Evolutionary conservation across 2,329 filamentous ascomycete genomes (phyloP).

Genomic region (Mycogone perniciosa): DNA sequence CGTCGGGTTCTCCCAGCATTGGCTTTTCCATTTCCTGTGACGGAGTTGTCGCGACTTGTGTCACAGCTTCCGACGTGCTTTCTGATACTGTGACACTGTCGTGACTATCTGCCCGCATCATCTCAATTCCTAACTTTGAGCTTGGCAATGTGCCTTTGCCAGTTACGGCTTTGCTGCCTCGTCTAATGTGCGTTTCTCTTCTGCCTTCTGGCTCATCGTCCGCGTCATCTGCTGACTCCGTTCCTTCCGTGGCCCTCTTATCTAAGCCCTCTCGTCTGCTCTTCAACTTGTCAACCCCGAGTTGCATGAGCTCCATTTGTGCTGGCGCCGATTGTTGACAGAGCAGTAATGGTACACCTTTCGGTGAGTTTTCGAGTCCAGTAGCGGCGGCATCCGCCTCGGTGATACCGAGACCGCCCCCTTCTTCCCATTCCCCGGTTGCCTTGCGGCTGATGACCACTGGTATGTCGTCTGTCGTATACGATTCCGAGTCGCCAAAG

Average conservation of each 20-base stretch:
- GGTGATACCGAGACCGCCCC: conserved; percentile 69
- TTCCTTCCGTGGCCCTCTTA: conserved; percentile 63
- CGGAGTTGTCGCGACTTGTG: conserved; percentile 45
- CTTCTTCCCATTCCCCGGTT: conserved; percentile 72
- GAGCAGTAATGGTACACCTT: conserved; percentile 47
- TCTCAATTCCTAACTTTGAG: conserved; percentile 89
- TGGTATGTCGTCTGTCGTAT: conserved; percentile 70
- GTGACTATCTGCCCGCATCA: conserved; percentile 95
- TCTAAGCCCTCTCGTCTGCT: conserved; percentile 71
- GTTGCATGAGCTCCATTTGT: conserved; percentile 49
- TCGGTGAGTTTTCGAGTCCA: conserved; percentile 28
- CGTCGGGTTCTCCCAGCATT: conserved; percentile 18
- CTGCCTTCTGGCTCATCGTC: conserved; percentile 74
- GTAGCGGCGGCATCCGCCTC: conserved; percentile 45
- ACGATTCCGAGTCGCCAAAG: conserved; percentile 79
- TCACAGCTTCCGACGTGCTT: conserved; percentile 44
- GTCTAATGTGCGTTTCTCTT: conserved; percentile 42
- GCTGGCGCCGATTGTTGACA: conserved; percentile 60
- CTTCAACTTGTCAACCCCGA: conserved; percentile 66
- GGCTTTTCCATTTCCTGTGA: conserved; percentile 34
- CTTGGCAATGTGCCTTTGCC: conserved; percentile 57
- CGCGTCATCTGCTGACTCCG: conserved; percentile 88
- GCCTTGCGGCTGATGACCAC: conserved; percentile 68
- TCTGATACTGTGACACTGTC: conserved; percentile 64
- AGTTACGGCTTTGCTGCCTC: conserved; percentile 30